Percentiles rank a stretch among this genome's conserved stretches.
These are phyloP conservation scores for Hypoxylon fuscum DNA, from an alignment of 495 filamentous ascomycete genomes.

Conservation along the genomic window DNA sequence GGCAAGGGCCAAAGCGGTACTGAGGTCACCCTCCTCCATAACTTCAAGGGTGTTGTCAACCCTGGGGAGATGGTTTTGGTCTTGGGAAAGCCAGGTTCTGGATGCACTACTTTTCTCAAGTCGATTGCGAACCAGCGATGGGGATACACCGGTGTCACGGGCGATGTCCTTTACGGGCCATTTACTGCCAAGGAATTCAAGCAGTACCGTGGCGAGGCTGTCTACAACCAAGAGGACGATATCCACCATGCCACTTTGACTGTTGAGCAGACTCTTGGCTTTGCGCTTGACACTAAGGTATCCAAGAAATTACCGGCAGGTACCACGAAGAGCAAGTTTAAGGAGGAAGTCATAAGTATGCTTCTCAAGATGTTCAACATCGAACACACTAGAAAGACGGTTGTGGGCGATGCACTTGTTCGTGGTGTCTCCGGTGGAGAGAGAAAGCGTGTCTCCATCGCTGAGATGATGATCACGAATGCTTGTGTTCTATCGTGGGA, in stretches of 20 bases:
- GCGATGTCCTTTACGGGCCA: constrained; percentile 82
- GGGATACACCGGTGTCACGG: constrained; percentile 79
- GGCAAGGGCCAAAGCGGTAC: constrained; percentile 67
- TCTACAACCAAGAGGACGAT: constrained; percentile 89
- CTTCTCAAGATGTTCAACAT: constrained; percentile 91
- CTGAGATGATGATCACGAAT: constrained; percentile 76
- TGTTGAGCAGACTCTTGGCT: constrained; percentile 82
- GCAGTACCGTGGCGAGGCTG: constrained; percentile 79
- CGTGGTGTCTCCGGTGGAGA: constrained; percentile 90
- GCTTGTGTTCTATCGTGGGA: constrained; percentile 81
- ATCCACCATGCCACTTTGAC: constrained; percentile 83
- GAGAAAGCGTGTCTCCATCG: constrained; percentile 79
- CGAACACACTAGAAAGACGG: constrained; percentile 80
- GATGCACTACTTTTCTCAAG: constrained; percentile 90
- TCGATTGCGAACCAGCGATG: constrained; percentile 81
- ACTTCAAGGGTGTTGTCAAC: constrained; percentile 64
- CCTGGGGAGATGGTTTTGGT: constrained; percentile 93
- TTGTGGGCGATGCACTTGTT: constrained; percentile 81
- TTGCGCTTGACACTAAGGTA: constrained; percentile 83
- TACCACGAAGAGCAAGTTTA: constrained; percentile 72
- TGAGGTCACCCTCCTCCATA: constrained; percentile 70
- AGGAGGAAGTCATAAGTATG: constrained; percentile 72
- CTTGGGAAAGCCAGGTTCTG: constrained; percentile 83
- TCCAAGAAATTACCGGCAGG: constrained; percentile 76
- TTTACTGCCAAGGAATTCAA: constrained; percentile 67